Evolutionary conservation across 306 rosid species (phyloP), one percentile per base, ranked within the genome.

Genomic region (Trifolium dubium): DNA sequence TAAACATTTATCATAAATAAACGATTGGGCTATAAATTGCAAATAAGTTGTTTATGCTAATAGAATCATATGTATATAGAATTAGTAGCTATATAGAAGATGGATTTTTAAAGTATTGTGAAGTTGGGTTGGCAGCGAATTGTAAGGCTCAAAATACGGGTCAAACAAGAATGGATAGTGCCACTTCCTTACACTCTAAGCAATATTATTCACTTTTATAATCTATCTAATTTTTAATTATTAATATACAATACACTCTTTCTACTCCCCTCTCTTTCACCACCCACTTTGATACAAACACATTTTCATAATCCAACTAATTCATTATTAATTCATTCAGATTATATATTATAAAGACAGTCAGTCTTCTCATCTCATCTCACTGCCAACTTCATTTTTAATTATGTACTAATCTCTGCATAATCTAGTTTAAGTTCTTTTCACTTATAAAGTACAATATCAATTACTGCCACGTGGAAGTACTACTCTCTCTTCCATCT

Each of bases 241-340:
- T 32, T 15, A 23, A 64, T 15, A 37, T 10, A 28, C 53, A 46
- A 75, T 76, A 66, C 72, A 61, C 60, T 64, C 75, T 66, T 66
- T 54, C 54, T 67, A 23, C 15, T 46, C 55, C 66, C 85, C 77
- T 83, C 88, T 84, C 83, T 88, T 86, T 86, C 90, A 71, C 86
- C 93, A 90, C 96, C 93, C 83, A 88, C 91, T 82, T 88, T 90
- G 93, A 90, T 83, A 79, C 67, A 82, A 80, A 80, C 92, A 79
- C 86, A 44, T 77, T 76, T 62, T 72, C 88, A 76, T 55, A 47
- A 47, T 66, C 69, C 51, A 41, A 35, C 49, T 54, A 41, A 41
- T 51, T 47, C 15, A n/a, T 32, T 35, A 44, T 39, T 29, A 23
- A 13, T 13, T 47, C 13, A 67, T 13, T 47, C 13, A 67, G 6